phyloP scores from a whole-genome alignment of 2,329 filamentous ascomycete genomes.

The Lecanicillium sp. region DNA sequence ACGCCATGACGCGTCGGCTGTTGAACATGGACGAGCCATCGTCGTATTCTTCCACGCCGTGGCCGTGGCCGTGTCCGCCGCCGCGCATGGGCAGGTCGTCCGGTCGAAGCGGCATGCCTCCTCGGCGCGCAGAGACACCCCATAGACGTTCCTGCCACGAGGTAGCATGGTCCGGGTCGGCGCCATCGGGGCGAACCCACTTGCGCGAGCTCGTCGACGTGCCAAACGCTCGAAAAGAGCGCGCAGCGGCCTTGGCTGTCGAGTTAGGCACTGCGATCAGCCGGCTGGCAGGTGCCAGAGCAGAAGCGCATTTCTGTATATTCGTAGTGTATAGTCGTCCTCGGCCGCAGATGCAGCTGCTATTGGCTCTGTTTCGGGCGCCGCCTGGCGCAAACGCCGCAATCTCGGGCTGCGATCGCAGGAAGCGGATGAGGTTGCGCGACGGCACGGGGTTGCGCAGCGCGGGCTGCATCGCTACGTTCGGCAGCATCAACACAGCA shows the following conservation, averaged over 20 bases:
- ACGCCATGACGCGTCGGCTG: slow-evolving; percentile 60
- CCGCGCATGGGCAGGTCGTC: slow-evolving; percentile 45
- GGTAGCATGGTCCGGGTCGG: slow-evolving; percentile 13
- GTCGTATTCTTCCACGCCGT: slow-evolving; percentile 47
- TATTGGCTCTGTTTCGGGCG: background rate
- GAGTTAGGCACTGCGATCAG: slow-evolving; percentile 8
- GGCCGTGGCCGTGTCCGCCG: slow-evolving; percentile 4
- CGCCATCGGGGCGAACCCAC: background rate
- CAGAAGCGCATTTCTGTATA: background rate
- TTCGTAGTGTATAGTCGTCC: slow-evolving; percentile 2
- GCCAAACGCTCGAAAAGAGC: slow-evolving; percentile 13
- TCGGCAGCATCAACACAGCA: too few relatives aligned
- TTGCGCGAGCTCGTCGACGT: background rate
- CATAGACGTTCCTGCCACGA: slow-evolving; percentile 44
- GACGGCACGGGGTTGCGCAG: slow-evolving; percentile 42
- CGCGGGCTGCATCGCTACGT: slow-evolving; percentile 14
- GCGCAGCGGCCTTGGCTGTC: slow-evolving; percentile 11
- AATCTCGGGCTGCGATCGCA: slow-evolving; percentile 61
- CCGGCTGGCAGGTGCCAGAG: slow-evolving; percentile 6
- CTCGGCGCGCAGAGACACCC: slow-evolving; percentile 30
- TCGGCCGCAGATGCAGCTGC: background rate
- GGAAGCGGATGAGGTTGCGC: slow-evolving; percentile 58
- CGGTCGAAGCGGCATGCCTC: slow-evolving; percentile 37
- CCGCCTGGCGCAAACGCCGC: slow-evolving; percentile 11
- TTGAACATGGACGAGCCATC: slow-evolving; percentile 53